phyloP scores from a whole-genome alignment of 495 filamentous ascomycete species.

The Pyrenula massariospora region DNA sequence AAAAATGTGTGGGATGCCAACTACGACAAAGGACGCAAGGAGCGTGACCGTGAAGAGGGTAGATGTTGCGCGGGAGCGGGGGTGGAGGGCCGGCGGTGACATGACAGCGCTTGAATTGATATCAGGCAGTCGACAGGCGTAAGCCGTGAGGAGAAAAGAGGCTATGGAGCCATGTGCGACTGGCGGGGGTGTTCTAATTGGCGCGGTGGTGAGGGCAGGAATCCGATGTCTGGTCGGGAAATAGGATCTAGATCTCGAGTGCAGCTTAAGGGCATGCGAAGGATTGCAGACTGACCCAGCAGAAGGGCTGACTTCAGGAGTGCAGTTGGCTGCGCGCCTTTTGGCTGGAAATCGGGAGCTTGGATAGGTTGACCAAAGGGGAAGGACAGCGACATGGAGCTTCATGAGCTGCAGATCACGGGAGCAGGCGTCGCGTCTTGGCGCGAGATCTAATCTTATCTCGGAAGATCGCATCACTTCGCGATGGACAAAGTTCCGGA shows the following conservation, averaged over 20 bases:
- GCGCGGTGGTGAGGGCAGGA: too few species aligned
- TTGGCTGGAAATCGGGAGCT: too few species aligned
- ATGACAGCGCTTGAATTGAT: slow-evolving; percentile 7
- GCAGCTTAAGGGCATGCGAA: too few species aligned
- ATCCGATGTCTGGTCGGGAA: too few species aligned
- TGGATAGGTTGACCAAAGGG: too few species aligned
- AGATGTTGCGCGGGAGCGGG: slow-evolving; percentile 77
- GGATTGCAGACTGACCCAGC: too few species aligned
- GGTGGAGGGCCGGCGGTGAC: slow-evolving; percentile 90
- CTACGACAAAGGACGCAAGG: slow-evolving; percentile 79
- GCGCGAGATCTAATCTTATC: slow-evolving; percentile 1
- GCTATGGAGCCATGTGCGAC: too few species aligned
- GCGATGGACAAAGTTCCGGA: not conserved
- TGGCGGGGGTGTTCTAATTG: too few species aligned
- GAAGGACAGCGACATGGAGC: not conserved
- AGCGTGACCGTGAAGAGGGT: slow-evolving; percentile 94
- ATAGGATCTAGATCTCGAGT: too few species aligned
- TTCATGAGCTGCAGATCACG: not conserved
- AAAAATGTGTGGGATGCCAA: slow-evolving; percentile 81
- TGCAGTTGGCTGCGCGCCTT: too few species aligned
- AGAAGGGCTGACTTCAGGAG: too few species aligned
- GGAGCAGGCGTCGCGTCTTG: not conserved
- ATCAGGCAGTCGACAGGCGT: not conserved
- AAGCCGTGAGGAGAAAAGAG: not conserved
- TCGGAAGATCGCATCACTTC: not conserved